Evolutionary conservation across 176 grass and related monocot genomes (phyloP).

Genomic region (Bolboschoenus planiculmis): DNA sequence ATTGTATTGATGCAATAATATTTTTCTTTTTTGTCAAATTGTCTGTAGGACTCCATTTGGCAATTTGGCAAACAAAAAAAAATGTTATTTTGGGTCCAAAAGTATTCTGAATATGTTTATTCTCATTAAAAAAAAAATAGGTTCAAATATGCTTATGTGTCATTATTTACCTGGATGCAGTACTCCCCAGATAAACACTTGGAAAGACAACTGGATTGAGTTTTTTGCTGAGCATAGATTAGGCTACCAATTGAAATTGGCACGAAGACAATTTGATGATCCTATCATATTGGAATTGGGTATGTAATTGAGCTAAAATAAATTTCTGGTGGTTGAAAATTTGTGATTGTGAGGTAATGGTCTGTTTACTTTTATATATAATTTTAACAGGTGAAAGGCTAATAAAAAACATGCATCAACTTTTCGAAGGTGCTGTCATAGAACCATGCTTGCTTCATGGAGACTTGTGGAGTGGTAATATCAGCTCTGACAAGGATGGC

Average conservation of each 20-base stretch:
- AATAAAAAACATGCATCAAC: slow-evolving; percentile 48
- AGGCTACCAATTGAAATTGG: slow-evolving; percentile 26
- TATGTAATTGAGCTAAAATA: not conserved
- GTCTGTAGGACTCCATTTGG: too few species aligned
- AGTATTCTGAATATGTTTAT: not conserved
- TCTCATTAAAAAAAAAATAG: not conserved
- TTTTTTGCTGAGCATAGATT: slow-evolving; percentile 48
- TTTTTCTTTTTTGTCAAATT: too few species aligned
- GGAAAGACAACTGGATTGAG: slow-evolving; percentile 40
- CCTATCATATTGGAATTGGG: slow-evolving; percentile 21
- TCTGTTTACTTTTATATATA: slow-evolving; percentile 7
- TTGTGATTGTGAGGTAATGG: not conserved
- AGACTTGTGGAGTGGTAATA: slow-evolving; percentile 93
- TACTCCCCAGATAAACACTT: slow-evolving; percentile 26
- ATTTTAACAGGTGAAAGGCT: slow-evolving; percentile 47
- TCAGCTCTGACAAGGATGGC: slow-evolving; percentile 63
- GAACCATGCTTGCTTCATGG: slow-evolving; percentile 90
- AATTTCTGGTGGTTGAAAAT: not conserved
- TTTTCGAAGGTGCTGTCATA: slow-evolving; percentile 61
- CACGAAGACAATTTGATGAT: slow-evolving; percentile 26
- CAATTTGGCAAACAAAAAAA: too few species aligned
- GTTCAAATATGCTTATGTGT: not conserved
- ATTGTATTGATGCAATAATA: not conserved
- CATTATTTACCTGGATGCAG: slow-evolving; percentile 4
- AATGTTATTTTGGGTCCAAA: too few species aligned